These are phyloP conservation scores for Yamadazyma membranifaciens DNA, from an alignment of 1,139 yeast species.

Conservation along the genomic window DNA sequence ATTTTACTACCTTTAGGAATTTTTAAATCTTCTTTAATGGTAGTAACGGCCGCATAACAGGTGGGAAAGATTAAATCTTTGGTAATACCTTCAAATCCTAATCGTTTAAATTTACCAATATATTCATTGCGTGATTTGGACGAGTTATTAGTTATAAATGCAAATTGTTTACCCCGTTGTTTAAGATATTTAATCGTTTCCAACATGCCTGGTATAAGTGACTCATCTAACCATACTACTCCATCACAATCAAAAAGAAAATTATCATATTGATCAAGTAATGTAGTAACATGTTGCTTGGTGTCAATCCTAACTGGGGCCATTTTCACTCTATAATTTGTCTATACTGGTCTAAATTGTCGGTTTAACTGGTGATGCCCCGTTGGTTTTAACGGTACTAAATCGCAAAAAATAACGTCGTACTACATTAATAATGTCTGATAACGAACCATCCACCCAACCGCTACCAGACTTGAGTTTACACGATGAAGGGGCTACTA, in stretches of 20 bases:
- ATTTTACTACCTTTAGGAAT: constrained; percentile 49
- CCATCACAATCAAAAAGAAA: constrained; percentile 95
- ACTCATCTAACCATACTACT: constrained; percentile 84
- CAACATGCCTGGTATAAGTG: constrained; percentile 65
- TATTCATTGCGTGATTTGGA: constrained; percentile 35
- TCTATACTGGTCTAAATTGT: too few relatives aligned
- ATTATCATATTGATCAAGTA: constrained; percentile 68
- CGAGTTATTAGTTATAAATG: constrained; percentile 42
- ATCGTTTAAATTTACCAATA: constrained; percentile 28
- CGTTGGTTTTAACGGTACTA: not conserved
- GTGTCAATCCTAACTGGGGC: constrained; percentile 1
- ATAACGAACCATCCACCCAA: constrained; percentile 1
- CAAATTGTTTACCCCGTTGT: constrained; percentile 28
- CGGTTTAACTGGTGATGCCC: not conserved
- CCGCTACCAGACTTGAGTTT: too few relatives aligned
- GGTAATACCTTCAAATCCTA: constrained; percentile 31
- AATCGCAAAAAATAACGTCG: not conserved
- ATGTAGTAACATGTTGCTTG: constrained; percentile 46
- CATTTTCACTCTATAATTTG: too few relatives aligned
- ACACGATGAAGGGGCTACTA: not conserved
- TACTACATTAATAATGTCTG: constrained; percentile 2
- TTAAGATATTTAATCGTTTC: constrained; percentile 64
- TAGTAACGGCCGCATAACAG: constrained; percentile 35
- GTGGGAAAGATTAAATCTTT: constrained; percentile 37
- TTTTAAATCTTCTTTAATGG: constrained; percentile 22